Conservation (phyloP, 2,329 filamentous ascomycete genomes). For the Alternaria sp. region DNA sequence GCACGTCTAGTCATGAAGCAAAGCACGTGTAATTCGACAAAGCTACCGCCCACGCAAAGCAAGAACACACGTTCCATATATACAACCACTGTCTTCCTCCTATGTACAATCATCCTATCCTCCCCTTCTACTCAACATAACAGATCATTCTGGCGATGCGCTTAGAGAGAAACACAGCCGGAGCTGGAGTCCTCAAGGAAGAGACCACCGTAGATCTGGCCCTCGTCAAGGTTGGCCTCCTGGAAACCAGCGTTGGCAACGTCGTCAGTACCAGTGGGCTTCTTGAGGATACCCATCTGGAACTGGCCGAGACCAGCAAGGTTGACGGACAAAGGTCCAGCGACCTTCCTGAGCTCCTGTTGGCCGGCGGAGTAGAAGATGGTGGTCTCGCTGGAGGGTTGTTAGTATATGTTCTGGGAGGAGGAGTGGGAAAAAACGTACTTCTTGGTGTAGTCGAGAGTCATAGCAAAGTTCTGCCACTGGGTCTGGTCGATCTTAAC, state of each 20-base stretch:
- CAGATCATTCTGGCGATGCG: background rate
- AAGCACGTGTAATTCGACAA: background rate
- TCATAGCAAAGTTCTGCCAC: constrained; percentile 69
- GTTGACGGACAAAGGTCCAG: constrained; percentile 56
- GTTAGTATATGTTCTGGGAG: background rate
- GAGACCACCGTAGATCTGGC: constrained; percentile 48
- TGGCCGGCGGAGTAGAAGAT: constrained; percentile 63
- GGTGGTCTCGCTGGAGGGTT: constrained; percentile 56
- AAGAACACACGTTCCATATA: background rate
- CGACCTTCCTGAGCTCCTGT: constrained; percentile 56
- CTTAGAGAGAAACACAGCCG: constrained; percentile 42
- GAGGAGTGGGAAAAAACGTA: constrained; percentile 41
- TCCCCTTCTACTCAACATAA: background rate
- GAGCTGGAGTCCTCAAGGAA: constrained; percentile 48
- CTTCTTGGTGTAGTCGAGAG: constrained; percentile 63
- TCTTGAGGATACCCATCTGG: constrained; percentile 69
- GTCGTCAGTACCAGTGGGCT: constrained; percentile 56
- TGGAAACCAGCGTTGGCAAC: constrained; percentile 49
- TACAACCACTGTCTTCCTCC: background rate
- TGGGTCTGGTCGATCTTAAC: constrained; percentile 57
- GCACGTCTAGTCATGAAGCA: background rate
- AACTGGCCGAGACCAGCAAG: constrained; percentile 65
- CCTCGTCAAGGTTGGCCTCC: constrained; percentile 43
- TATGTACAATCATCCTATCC: background rate
- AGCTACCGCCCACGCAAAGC: background rate